These are phyloP conservation scores for Fusarium tjaetaba DNA, from an alignment of 2,329 filamentous ascomycete species.

Conservation along the genomic window DNA sequence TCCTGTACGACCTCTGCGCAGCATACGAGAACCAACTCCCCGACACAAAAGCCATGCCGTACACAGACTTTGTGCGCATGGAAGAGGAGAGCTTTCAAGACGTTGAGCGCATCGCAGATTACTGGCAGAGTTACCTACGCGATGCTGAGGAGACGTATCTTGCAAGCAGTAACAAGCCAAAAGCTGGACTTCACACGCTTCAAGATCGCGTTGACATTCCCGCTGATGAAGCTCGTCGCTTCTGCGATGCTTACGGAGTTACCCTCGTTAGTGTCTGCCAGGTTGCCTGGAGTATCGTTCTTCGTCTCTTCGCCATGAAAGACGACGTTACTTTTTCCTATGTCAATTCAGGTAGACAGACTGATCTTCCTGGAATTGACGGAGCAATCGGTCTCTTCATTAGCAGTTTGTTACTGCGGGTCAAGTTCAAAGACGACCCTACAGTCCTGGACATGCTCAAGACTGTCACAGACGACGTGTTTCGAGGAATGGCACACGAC, in stretches of 20 bases:
- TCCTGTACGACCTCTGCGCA: conserved; percentile 3
- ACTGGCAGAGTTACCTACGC: not conserved
- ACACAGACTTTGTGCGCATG: not conserved
- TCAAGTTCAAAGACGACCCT: not conserved
- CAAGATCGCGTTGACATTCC: not conserved
- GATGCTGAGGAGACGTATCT: not conserved
- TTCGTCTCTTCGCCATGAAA: not conserved
- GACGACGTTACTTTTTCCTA: not conserved
- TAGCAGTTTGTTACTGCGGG: not conserved
- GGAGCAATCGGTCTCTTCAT: not conserved
- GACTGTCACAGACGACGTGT: not conserved
- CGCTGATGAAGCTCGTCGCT: not conserved
- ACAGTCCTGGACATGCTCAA: not conserved
- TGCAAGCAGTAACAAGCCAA: not conserved
- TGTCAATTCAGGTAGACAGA: not conserved
- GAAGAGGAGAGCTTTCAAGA: not conserved
- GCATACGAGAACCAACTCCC: not conserved
- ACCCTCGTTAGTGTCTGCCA: not conserved
- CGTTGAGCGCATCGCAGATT: not conserved
- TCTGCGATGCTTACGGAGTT: not conserved
- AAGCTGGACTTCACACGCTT: not conserved
- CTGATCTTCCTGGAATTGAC: not conserved
- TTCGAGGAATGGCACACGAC: not conserved
- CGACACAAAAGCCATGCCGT: not conserved
- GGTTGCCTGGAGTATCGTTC: not conserved